Percentiles rank a stretch among this genome's conserved stretches.
phyloP scores from a whole-genome alignment of 345 rosid species.

The rapeseed (Brassica napus) region DNA sequence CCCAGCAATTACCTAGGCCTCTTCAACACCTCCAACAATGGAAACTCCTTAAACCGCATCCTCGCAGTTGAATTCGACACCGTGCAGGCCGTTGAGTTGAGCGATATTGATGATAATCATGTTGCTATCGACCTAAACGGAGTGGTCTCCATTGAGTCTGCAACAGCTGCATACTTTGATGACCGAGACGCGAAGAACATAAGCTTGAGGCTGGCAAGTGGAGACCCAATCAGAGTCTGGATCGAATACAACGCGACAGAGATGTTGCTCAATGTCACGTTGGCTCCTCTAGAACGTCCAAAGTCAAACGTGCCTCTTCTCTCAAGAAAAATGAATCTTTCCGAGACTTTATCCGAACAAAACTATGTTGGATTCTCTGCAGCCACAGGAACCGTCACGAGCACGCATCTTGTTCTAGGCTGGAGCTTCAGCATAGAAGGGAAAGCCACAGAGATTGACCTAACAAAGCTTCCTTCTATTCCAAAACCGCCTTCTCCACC shows the following conservation, averaged over 20 bases:
- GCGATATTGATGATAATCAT: conserved; percentile 54
- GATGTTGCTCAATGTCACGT: conserved; percentile 46
- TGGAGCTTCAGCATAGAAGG: conserved; percentile 64
- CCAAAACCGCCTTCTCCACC: conserved; percentile 30
- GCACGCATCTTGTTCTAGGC: conserved; percentile 48
- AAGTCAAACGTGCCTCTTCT: conserved; percentile 55
- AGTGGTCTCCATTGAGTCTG: conserved; percentile 40
- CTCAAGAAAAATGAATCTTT: conserved; percentile 47
- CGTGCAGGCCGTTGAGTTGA: conserved; percentile 42
- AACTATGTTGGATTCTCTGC: conserved; percentile 59
- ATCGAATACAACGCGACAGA: conserved; percentile 54
- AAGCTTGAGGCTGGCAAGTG: conserved; percentile 46
- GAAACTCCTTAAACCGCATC: conserved; percentile 46
- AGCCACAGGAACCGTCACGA: conserved; percentile 44
- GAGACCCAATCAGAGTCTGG: conserved; percentile 53
- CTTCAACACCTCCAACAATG: conserved; percentile 46
- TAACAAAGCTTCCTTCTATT: conserved; percentile 56
- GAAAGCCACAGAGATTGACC: conserved; percentile 42
- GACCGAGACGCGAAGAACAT: conserved; percentile 23
- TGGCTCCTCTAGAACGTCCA: conserved; percentile 41
- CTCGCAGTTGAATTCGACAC: conserved; percentile 65
- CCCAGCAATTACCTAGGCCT: conserved; percentile 47
- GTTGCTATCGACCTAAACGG: conserved; percentile 60
- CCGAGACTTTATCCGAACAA: conserved; percentile 38
- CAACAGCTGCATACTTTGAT: conserved; percentile 46